Evolutionary conservation across 768 basidiomycete genomes (phyloP), one percentile per base, ranked within the genome.

Genomic region (Mycena floridula): DNA sequence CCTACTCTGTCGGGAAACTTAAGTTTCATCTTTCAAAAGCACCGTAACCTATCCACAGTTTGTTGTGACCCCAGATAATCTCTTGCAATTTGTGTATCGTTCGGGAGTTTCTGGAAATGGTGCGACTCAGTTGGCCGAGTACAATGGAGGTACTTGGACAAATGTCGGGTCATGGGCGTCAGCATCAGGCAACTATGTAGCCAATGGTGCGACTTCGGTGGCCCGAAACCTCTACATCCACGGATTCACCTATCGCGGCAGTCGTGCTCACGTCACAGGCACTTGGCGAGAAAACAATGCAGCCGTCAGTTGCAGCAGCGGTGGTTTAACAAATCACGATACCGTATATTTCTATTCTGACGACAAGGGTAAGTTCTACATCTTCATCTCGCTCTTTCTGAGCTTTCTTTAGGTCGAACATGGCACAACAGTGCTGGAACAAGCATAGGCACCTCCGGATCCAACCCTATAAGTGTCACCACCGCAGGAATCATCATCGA

Each of bases 121-220:
- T 5, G 69, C 66, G 12, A 71, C 68, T 9, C 72, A 74, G 46
- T 60, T 74, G 15, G 70, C 72, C 20, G 70, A 74, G 51, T 74
- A 71, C 50, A 62, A 56, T 20, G 56, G 52, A 18, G 68, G 68
- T 3, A 52, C 55, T 7, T 74, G 72, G 70, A 61, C 56, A 7
- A 72, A 67, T 51, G 66, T 72, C 20, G 72, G 72, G 4, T 69
- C 66, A 12, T 74, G 72, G 72, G 70, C 72, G 11, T 64, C 68
- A 8, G 65, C 65, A 0, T 60, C 64, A 22, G 70, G 68, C 40
- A 67, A 65, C 0, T 74, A 74, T 41, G 69, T 61, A 1, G 66
- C 72, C 12, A 69, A 64, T 40, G 68, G 70, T 5, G 66, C 54
- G 11, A 62, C 56, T 8, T 72, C 70, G 48, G 57, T 61, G 16